Evolutionary conservation across 768 basidiomycete genomes (phyloP).

Genomic region (Boletus rubescentipes): DNA sequence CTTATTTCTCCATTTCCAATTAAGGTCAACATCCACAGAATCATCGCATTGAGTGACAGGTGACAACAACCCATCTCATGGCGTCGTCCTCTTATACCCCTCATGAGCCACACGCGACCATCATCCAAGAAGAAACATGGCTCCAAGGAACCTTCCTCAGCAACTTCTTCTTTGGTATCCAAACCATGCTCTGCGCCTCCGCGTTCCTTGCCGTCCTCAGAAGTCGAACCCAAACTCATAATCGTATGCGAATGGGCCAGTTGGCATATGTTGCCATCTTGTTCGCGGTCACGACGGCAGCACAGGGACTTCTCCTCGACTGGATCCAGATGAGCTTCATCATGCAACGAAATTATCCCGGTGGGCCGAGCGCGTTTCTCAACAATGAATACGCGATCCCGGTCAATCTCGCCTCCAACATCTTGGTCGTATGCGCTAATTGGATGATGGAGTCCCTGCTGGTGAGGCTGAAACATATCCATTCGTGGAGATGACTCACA

Average conservation of each 20-base stretch:
- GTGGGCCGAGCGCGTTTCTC: slow-evolving; percentile 28
- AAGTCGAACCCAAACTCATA: background rate
- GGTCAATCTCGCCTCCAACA: background rate
- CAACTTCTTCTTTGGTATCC: slow-evolving; percentile 12
- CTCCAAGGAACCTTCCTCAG: slow-evolving; percentile 12
- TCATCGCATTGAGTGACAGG: background rate
- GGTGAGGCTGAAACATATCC: background rate
- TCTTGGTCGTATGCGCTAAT: slow-evolving; percentile 2
- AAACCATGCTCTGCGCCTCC: slow-evolving; percentile 1
- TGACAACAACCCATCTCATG: background rate
- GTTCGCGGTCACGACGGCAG: slow-evolving; percentile 15
- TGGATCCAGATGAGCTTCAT: slow-evolving; percentile 28
- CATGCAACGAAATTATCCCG: slow-evolving; percentile 27
- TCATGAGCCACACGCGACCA: slow-evolving; percentile 1
- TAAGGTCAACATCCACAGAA: background rate
- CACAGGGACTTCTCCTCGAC: slow-evolving; percentile 7
- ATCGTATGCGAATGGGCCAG: background rate
- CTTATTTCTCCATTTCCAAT: background rate
- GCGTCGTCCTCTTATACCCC: background rate
- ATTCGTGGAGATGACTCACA: background rate
- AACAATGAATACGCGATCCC: slow-evolving; percentile 6
- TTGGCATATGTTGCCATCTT: slow-evolving; percentile 1
- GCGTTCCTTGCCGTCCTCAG: background rate
- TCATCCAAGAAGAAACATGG: slow-evolving; percentile 12
- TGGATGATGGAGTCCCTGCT: slow-evolving; percentile 13